Base-by-base conservation (phyloP, 164 flowering plant genomes). In the Litsea cubeba region DNA sequence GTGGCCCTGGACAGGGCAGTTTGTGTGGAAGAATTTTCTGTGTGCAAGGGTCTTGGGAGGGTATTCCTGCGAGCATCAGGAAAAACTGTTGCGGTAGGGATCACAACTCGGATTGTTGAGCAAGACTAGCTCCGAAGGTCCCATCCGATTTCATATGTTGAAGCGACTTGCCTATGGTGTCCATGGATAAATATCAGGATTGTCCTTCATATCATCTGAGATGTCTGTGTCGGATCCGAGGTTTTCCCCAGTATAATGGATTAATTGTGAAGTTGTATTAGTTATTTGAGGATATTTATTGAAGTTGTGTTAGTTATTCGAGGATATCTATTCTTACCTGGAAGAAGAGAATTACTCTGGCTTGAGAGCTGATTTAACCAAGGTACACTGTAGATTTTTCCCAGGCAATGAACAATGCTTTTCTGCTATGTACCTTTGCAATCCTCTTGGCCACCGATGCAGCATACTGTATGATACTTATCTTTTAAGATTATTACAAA, bases 61-160 rank as follows among this genome's bases (percentile, higher is more conserved):
- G 97, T 82, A 10, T 95, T 81, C 75, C 81, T 95, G 20, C 84
- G 98, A 80, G 71, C 93, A 62, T 77, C 80, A 3, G 98, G 99
- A 64, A 90, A 84, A 84, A 95, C 99, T 8, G 67, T 93, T 73
- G 97, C 93, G 30, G 88, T 93, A 7, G 99, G 98, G 50, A 79
- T 93, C 73, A 91, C 90, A 12, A 85, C 86, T 50, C 79, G 83
- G 72, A 74, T 90, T 63, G 76, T 91, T 11, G 81, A 82, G 64
- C n/a, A 73, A 35, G 32, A 50, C 2, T 65, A 65, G 60, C 17
- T 50, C 14, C 32, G 40, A 28, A 68, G 62, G 17, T 50, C 62
- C 10, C 18, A 18, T 10, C 6, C 32, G 6, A 69, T 25, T 25
- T 23, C 24, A 14, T 15, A 20, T 25, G 46, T 17, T 25, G 70